Evolutionary conservation across 1,139 yeast species (phyloP).

Genomic region (Lodderomyces pseudojiufengensis): DNA sequence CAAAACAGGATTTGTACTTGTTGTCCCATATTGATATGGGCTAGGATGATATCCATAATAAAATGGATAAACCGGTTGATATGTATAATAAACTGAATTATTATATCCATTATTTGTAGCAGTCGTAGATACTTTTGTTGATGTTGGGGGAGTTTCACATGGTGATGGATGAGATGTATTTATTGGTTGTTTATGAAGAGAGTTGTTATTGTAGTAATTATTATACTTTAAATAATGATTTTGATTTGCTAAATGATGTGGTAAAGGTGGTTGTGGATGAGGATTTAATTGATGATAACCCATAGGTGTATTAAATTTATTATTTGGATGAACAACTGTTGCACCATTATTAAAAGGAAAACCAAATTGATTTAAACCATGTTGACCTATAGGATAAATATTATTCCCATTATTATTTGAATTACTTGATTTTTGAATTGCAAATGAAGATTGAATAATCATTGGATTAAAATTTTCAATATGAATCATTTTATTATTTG

Average conservation of each 20-base stretch:
- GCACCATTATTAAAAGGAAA: background rate
- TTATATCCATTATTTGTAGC: too few species aligned
- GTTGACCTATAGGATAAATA: background rate
- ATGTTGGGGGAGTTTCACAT: slow-evolving; percentile 1
- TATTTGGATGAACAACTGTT: background rate
- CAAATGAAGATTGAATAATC: slow-evolving; percentile 39
- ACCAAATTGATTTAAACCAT: too few species aligned
- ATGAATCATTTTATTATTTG: slow-evolving; percentile 28
- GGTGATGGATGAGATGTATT: slow-evolving; percentile 4
- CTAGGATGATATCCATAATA: slow-evolving; percentile 15
- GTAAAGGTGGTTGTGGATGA: slow-evolving; percentile 1
- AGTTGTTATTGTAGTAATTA: background rate
- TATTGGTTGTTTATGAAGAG: slow-evolving; percentile 3
- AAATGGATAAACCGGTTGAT: slow-evolving; percentile 14
- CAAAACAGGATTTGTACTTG: too few species aligned
- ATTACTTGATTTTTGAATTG: slow-evolving; percentile 28
- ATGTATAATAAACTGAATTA: slow-evolving; percentile 6
- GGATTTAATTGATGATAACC: slow-evolving; percentile 1
- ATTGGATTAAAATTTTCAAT: slow-evolving; percentile 20
- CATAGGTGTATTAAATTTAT: background rate
- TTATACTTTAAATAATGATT: background rate
- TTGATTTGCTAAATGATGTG: slow-evolving; percentile 1
- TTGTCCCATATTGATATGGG: slow-evolving; percentile 10
- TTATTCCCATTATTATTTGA: slow-evolving; percentile 1
- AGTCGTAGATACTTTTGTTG: too few species aligned